Percentiles rank a stretch among this genome's conserved stretches.
phyloP scores from a whole-genome alignment of 768 basidiomycete species.

The Mrakia hoshinonis region DNA sequence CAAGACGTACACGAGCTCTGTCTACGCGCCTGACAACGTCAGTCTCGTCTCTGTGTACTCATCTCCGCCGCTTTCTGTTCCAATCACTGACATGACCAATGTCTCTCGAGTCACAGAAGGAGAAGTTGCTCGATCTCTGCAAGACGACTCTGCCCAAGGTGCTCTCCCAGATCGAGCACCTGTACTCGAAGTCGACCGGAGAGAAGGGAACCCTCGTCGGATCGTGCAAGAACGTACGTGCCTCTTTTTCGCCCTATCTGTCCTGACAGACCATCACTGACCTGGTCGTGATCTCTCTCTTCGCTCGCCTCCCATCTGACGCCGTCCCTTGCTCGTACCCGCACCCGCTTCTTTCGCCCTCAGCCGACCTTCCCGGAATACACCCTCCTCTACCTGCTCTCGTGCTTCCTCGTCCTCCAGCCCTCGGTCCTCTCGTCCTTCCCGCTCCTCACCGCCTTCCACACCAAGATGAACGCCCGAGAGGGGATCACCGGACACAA shows the following conservation, averaged over 20 bases:
- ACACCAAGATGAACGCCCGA: neutral
- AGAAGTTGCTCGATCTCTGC: neutral
- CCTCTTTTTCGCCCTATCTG: neutral
- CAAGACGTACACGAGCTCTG: neutral
- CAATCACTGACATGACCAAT: neutral
- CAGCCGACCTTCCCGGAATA: slow-evolving; percentile 9
- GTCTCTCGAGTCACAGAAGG: neutral
- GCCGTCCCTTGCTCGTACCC: too few species aligned
- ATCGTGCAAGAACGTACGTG: neutral
- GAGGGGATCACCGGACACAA: neutral
- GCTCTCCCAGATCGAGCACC: slow-evolving; percentile 6
- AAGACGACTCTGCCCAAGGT: neutral
- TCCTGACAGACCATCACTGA: too few species aligned
- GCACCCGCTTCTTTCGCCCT: too few species aligned
- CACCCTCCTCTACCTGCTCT: slow-evolving; percentile 3
- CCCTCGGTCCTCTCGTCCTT: neutral
- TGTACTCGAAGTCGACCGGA: neutral
- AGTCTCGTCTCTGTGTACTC: neutral
- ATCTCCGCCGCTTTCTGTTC: too few species aligned
- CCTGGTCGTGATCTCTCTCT: too few species aligned
- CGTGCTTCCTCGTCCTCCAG: neutral
- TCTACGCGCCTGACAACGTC: neutral
- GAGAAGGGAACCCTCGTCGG: neutral
- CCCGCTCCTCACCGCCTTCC: neutral
- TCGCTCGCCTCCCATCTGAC: too few species aligned